phyloP scores from a whole-genome alignment of 2,329 filamentous ascomycete species.

The Fusarium camptoceras region DNA sequence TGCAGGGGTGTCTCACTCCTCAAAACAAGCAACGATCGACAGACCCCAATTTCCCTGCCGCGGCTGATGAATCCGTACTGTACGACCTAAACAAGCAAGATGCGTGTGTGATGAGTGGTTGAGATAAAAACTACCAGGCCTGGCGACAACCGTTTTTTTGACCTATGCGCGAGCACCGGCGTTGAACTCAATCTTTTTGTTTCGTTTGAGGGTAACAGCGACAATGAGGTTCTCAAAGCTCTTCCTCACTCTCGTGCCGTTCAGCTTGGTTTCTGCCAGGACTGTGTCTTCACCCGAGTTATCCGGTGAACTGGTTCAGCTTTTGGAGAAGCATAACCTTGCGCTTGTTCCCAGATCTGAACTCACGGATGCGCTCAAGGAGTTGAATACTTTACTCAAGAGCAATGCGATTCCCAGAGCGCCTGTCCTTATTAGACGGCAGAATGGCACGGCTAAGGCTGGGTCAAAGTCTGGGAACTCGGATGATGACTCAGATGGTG shows the following conservation, averaged over 20 bases:
- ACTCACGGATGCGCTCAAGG: slow-evolving; percentile 58
- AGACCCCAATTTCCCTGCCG: slow-evolving; percentile 24
- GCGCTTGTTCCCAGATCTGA: slow-evolving; percentile 59
- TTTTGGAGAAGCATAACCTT: slow-evolving; percentile 58
- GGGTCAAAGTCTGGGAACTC: slow-evolving; percentile 8
- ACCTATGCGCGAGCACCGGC: background rate
- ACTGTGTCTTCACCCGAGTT: slow-evolving; percentile 49
- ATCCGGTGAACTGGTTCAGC: slow-evolving; percentile 52
- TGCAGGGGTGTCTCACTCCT: slow-evolving; percentile 15
- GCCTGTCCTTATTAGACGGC: slow-evolving; percentile 25
- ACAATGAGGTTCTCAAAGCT: slow-evolving; percentile 55
- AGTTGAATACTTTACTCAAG: slow-evolving; percentile 56
- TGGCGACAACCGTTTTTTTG: background rate
- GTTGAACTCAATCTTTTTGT: background rate
- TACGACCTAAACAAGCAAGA: slow-evolving; percentile 1
- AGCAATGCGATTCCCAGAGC: slow-evolving; percentile 36
- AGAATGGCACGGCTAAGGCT: slow-evolving; percentile 24
- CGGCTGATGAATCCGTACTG: slow-evolving; percentile 3
- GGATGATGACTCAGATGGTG: slow-evolving; percentile 5
- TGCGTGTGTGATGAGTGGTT: slow-evolving; percentile 17
- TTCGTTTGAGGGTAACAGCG: background rate
- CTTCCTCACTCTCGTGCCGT: slow-evolving; percentile 51
- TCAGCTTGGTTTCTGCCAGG: slow-evolving; percentile 47
- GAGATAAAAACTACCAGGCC: slow-evolving; percentile 18
- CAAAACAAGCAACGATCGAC: slow-evolving; percentile 6